Percentiles rank a stretch among this genome's conserved stretches.
These are phyloP conservation scores for Arabis hirsuta DNA, from an alignment of 345 rosid genomes.

Conservation along the genomic window DNA sequence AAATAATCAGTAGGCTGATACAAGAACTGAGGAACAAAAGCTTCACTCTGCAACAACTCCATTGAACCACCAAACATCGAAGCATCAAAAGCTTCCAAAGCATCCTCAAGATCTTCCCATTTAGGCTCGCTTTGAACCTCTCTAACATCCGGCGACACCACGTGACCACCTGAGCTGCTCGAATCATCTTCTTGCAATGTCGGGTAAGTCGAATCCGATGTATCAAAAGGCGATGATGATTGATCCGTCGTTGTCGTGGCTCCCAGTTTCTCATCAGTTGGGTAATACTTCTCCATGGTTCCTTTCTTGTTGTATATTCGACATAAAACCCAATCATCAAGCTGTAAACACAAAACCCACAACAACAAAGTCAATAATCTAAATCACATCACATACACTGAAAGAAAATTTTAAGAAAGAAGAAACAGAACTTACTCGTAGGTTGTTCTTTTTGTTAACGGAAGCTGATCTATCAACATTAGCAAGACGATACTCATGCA, in stretches of 20 bases:
- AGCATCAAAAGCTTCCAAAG: constrained; percentile 50
- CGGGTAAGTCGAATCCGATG: constrained; percentile 67
- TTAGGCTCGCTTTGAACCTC: constrained; percentile 72
- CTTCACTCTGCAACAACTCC: constrained; percentile 55
- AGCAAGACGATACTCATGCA: constrained; percentile 96
- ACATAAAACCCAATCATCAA: constrained; percentile 90
- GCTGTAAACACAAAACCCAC: constrained; percentile 50
- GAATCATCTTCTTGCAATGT: constrained; percentile 65
- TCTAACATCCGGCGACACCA: constrained; percentile 57
- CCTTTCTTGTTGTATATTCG: constrained; percentile 94
- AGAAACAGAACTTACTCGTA: constrained; percentile 55
- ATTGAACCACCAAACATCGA: constrained; percentile 43
- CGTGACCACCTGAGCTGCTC: constrained; percentile 83
- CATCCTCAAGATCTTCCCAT: constrained; percentile 49
- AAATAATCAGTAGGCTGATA: constrained; percentile 44
- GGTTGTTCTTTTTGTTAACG: constrained; percentile 53
- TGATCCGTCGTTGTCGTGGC: constrained; percentile 24
- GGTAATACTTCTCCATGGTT: constrained; percentile 58
- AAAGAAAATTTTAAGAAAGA: neutral
- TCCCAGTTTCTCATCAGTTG: constrained; percentile 36
- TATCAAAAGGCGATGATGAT: constrained; percentile 47
- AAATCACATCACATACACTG: neutral
- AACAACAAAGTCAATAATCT: constrained; percentile 5
- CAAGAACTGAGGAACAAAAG: constrained; percentile 55
- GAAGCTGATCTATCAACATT: constrained; percentile 83